Evolutionary conservation across 2,329 filamentous ascomycete genomes (phyloP).

Genomic region (Xylaria sp.): DNA sequence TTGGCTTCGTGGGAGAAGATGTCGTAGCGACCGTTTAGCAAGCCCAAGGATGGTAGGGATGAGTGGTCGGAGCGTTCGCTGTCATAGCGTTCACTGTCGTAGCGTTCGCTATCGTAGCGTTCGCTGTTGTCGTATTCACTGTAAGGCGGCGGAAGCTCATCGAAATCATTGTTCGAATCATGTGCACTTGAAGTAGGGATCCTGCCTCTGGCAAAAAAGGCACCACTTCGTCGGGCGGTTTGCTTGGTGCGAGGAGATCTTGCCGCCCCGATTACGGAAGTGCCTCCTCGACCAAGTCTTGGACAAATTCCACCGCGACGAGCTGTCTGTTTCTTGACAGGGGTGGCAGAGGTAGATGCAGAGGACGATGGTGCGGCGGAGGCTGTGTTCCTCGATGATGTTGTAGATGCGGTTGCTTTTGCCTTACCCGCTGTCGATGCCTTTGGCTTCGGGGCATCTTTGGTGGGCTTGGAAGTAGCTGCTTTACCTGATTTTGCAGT

Average conservation of each 20-base stretch:
- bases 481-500: constrained; percentile 33
- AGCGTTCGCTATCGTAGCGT: constrained; percentile 33
- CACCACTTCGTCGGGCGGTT: constrained; percentile 46
- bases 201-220: constrained; percentile 41
- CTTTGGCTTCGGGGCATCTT: constrained; percentile 22
- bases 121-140: constrained; percentile 31
- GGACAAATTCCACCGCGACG: constrained; percentile 41
- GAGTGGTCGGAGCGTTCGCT: constrained; percentile 37
- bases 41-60: constrained; percentile 47
- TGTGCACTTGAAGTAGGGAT: constrained; percentile 31
- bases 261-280: not conserved
- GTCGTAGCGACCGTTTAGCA: constrained; percentile 59
- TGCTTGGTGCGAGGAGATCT: constrained; percentile 32
- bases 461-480: constrained; percentile 17
- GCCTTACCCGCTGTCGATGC: constrained; percentile 21
- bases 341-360: not conserved
- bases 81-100: constrained; percentile 7
- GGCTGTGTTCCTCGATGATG: constrained; percentile 24
- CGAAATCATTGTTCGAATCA: constrained; percentile 23
- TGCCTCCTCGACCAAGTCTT: constrained; percentile 33
- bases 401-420: constrained; percentile 38
- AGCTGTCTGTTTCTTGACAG: constrained; percentile 38
- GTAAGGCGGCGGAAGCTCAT: constrained; percentile 43
- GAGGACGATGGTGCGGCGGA: not conserved
- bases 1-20: constrained; percentile 48